Evolutionary conservation across 805 yeast species (phyloP), one percentile per base, ranked within the genome.

Genomic region (Sugiyamaella marilandica): DNA sequence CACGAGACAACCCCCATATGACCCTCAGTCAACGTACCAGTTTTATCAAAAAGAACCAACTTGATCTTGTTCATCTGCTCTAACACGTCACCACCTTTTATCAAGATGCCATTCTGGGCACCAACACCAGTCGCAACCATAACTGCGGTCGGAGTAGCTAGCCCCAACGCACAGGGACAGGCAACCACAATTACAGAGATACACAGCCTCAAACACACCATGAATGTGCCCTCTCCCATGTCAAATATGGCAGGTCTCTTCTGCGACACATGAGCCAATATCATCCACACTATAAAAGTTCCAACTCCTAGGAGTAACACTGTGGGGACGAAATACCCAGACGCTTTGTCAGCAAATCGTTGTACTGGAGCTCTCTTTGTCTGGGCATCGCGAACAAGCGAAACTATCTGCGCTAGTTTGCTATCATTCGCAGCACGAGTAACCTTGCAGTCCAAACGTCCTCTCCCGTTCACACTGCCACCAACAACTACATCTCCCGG

Each of bases 51-150:
- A 31, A 94, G 74, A 26, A 89, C 80, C 10, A 80, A 76, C 57
- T 82, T 78, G 37, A 88, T 74, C 16, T 76, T 70, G 61, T 80
- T 80, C 7, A 94, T 84, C 52, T 72, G 76, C 64, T 94, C 98
- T 56, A 94, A 76, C 13, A 87, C 80, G 49, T 85, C 95, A 19
- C 97, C 99, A 46, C 97, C 96, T 68, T 92, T 94, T 62, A 94
- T 86, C 50, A 94, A 73, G 4, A 94, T 85, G 16, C 99, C 98
- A 67, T 88, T 76, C 11, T 79, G 69, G 0, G 99, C 98, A 39
- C 96, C 98, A 19, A 89, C 85, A 39, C 99, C 99, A 1, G 98
- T 92, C 8, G 97, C 99, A 1, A 94, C 99, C 97, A 95, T 94
- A 10, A 94, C 88, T 0, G 98, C 98, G 1, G 99, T 95, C 1